Conservation (phyloP, 768 basidiomycete genomes). For the Terana coerulea region DNA sequence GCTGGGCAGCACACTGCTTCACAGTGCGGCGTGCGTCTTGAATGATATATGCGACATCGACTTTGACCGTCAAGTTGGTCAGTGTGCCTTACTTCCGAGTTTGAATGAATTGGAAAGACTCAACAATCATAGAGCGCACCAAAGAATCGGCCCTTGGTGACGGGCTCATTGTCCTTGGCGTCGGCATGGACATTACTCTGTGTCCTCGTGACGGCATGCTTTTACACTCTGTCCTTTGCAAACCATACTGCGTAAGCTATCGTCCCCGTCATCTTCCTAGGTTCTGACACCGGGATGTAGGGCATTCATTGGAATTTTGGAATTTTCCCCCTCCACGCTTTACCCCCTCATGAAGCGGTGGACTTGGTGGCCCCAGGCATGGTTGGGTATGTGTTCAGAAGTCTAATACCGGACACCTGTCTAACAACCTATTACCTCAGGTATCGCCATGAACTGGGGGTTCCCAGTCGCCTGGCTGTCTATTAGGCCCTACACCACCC, state of each 20-base stretch:
- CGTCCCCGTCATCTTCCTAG: not conserved
- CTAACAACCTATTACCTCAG: not conserved
- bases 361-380: slow-evolving; percentile 59
- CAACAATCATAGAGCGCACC: slow-evolving; percentile 29
- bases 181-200: slow-evolving; percentile 26
- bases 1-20: slow-evolving; percentile 16
- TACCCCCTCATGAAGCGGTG: slow-evolving; percentile 54
- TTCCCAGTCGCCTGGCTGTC: slow-evolving; percentile 2
- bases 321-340: slow-evolving; percentile 10
- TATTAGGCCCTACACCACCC: not conserved
- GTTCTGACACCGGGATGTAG: not conserved
- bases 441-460: slow-evolving; percentile 3
- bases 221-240: slow-evolving; percentile 10
- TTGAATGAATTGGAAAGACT: not conserved
- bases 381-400: slow-evolving; percentile 37
- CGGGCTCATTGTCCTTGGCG: slow-evolving; percentile 27
- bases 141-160: slow-evolving; percentile 30
- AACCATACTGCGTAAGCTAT: slow-evolving; percentile 15
- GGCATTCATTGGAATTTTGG: slow-evolving; percentile 3
- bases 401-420: not conserved
- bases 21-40: slow-evolving; percentile 18
- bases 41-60: slow-evolving; percentile 25
- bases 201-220: slow-evolving; percentile 11
- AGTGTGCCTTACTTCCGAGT: slow-evolving; percentile 3
- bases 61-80: slow-evolving; percentile 34